A percentile compares a stretch with the other conserved stretches of the same genome.
Conservation (phyloP, 768 basidiomycete genomes). For the Calocybe cyanea region DNA sequence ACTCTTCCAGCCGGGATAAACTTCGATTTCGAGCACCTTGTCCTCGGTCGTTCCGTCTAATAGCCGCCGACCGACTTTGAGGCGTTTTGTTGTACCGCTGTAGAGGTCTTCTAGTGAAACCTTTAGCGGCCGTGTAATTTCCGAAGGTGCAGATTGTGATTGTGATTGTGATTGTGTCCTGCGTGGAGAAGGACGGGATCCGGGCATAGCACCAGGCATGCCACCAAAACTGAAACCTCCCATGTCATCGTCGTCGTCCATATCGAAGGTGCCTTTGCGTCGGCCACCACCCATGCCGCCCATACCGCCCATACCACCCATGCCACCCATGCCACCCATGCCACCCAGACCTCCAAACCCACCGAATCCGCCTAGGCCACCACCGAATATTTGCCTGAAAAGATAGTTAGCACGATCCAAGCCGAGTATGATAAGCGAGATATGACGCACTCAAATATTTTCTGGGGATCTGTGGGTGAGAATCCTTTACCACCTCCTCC, state of each 20-base stretch:
- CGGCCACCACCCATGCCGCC: constrained; percentile 26
- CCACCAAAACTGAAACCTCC: constrained; percentile 23
- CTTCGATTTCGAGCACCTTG: constrained; percentile 76
- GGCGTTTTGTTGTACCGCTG: constrained; percentile 77
- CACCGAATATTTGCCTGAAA: constrained; percentile 56
- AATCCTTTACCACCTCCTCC: constrained; percentile 45
- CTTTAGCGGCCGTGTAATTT: constrained; percentile 81
- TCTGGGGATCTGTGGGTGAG: constrained; percentile 76
- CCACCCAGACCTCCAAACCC: constrained; percentile 20
- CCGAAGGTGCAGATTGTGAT: constrained; percentile 37
- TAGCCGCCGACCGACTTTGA: constrained; percentile 78
- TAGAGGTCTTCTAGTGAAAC: constrained; percentile 85
- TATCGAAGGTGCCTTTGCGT: constrained; percentile 30
- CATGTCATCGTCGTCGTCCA: constrained; percentile 44
- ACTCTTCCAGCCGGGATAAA: constrained; percentile 91
- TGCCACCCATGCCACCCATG: constrained; percentile 23
- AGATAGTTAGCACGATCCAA: too few species aligned
- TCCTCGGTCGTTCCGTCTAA: constrained; percentile 77
- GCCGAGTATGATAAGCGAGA: neutral
- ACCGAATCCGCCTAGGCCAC: too few species aligned
- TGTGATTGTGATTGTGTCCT: constrained; percentile 22
- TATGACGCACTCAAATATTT: constrained; percentile 78
- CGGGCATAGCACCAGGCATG: constrained; percentile 58
- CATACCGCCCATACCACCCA: constrained; percentile 32
- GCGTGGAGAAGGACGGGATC: constrained; percentile 22